Evolutionary conservation across 1,139 yeast species (phyloP), one percentile per base, ranked within the genome.

Genomic region (Magnusiomyces suaveolens): DNA sequence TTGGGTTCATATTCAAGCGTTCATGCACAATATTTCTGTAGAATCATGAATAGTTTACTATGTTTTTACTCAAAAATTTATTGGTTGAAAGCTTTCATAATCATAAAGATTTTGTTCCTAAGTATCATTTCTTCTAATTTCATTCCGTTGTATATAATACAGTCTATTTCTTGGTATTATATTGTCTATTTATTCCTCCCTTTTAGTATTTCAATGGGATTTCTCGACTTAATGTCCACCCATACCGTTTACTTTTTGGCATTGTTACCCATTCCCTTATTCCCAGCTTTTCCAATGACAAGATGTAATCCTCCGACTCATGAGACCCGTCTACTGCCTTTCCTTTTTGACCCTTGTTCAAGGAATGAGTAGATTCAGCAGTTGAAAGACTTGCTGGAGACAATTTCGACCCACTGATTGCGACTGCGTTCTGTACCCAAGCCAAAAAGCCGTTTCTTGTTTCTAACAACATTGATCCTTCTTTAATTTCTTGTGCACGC

Each of bases 391-490:
- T 6, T 12, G 33, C 6, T 29, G 33, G 12, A 6, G 41, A 36
- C 16, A 16, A n/a, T 14, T 10, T 10, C 16, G 18, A 10, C 16
- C 41, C 41, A 36, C 18, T 36, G 10, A 46, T 46, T 2, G 38
- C 33, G n/a, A 46, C 36, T 6, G 48, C 48, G 38, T 46, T 46
- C 21, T 55, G 58, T 8, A 53, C 33, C 58, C 16, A 84, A 76
- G 65, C 58, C 29, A 86, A 66, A 0, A 78, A 69, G 0, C 84
- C 94, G 66, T 76, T 83, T 57, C 89, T 77, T 3, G 89, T 78
- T 18, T 84, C 71, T 51, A 87, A 68, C 46, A 79, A 65, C 59
- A 81, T 81, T 0, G 84, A 76, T 1, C 95, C 94, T 53, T 76
- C 77, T 25, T 80, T 81, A 24, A 83, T 68, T 33, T 72, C 69